Base-by-base conservation (phyloP, 306 rosid genomes). In the Abrus pulchellus region DNA sequence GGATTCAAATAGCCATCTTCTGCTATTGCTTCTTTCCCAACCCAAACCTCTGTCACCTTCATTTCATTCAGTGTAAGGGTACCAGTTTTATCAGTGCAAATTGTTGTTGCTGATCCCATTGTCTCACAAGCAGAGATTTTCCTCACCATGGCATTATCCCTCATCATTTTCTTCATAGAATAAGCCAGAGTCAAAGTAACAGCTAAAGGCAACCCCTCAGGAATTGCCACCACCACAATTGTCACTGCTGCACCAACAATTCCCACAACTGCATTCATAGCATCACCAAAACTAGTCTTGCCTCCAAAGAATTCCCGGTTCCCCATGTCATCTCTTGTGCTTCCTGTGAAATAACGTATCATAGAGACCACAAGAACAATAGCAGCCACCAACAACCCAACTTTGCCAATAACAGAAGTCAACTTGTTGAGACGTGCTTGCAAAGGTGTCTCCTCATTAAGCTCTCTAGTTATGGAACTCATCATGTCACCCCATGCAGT, bases 161-260 rank as follows among this genome's bases (percentile, higher is more conserved):
- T n/a, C 32, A 64, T 64, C 70, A 64, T 64, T 40, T 64, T 64
- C 70, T 64, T 64, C 70, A 64, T 64, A 32, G 70, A 64, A 64
- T 36, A 64, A 64, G 70, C 70, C 48, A 64, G 2, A 38, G 70
- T 64, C 13, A 64, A 0, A 7, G 70, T 64, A 64, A 64, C 70
- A 64, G 70, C 70, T 10, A 64, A 12, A 2, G 70, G 49, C 70
- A 64, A 40, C 49, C 70, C 70, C 13, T 64, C 70, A 0, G 70
- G 70, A 14, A 64, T 64, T 1, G 49, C 70, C 33, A 64, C 70
- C 49, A 64, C 70, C 30, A 64, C 70, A 38, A 64, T 64, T 0
- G 49, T 64, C 13, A 64, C 70, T 0, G 70, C 70, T 3, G 70
- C 70, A 7, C 49, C 49, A n/a, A 64, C 70, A 64, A 38, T 64